These are phyloP conservation scores for Prunus mume DNA, from an alignment of 306 rosid genomes.

Conservation along the genomic window DNA sequence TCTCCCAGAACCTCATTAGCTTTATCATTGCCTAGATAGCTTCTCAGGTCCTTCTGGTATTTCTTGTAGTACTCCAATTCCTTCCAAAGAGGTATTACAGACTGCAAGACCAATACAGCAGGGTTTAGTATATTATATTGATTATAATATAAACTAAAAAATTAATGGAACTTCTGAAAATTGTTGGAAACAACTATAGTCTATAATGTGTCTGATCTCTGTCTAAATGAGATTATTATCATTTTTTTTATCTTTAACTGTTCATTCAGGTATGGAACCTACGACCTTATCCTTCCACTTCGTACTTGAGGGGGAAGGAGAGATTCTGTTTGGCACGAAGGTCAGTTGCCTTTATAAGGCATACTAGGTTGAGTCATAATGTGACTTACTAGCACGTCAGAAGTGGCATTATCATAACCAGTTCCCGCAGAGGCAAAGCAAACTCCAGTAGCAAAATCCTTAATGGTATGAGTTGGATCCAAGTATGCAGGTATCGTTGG, in stretches of 20 bases:
- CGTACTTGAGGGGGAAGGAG: neutral
- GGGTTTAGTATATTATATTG: too few relatives aligned
- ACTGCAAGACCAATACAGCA: slow-evolving; percentile 29
- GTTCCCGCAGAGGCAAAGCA: slow-evolving; percentile 71
- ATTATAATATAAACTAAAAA: neutral
- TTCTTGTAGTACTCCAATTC: slow-evolving; percentile 50
- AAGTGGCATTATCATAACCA: slow-evolving; percentile 59
- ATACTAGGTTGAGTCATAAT: neutral
- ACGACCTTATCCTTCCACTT: neutral
- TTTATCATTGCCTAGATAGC: slow-evolving; percentile 38
- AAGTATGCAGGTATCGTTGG: slow-evolving; percentile 47
- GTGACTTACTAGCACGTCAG: slow-evolving; percentile 49
- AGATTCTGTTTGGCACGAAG: neutral
- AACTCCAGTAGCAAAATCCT: slow-evolving; percentile 51
- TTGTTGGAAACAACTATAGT: neutral
- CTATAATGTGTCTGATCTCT: neutral
- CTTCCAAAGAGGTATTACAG: slow-evolving; percentile 61
- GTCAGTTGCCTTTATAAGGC: neutral
- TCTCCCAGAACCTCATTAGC: slow-evolving; percentile 42
- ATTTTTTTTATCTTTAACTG: neutral
- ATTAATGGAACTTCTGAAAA: neutral
- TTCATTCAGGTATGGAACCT: neutral
- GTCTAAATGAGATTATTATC: too few relatives aligned
- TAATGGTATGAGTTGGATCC: slow-evolving; percentile 43
- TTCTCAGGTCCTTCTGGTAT: slow-evolving; percentile 43